Evolutionary conservation across 2,329 filamentous ascomycete species (phyloP), one percentile per base, ranked within the genome.

Genomic region (Nemania abortiva): DNA sequence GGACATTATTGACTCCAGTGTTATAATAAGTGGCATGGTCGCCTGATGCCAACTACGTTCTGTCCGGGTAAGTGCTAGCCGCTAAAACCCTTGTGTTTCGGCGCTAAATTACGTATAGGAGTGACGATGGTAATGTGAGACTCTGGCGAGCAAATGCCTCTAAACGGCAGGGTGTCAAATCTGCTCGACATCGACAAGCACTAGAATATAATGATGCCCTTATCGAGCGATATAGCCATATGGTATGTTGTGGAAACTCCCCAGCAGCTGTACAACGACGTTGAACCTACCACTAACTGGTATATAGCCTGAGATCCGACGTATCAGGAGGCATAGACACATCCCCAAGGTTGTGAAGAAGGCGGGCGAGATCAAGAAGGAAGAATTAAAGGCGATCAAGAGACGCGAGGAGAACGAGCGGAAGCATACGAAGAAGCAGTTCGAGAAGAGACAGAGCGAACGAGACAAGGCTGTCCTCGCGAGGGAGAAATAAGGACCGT

Each of bases 311-410:
- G 95, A 99, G 82, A 92, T 99, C 74, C 89, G 90, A 75, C 89
- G 97, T 63, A 99, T 99, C 80, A 91, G 91, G 76, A 88, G 94
- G 61, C 96, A 99, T 81, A 89, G 96, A 71, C 96, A 98, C 82
- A 83, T 98, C 70, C 96, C 96, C 22, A 93, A 94, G 85, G 90
- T 94, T 66, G 90, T 98, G 73, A 98, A 97, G 90, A 98, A 98
- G 88, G 95, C 95, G 3, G 90, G 88, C 57, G 92, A 97, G 85
- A 98, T 98, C 83, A 99, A 99, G 89, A 84, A 84, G 66, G 94
- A 97, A 78, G 96, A 98, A 81, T 81, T 98, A 76, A 90, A 90
- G 81, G 89, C 93, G 39, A 92, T 98, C 80, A 97, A 97, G 89
- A 87, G 93, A 75, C 90, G 90, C 75, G 93, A 97, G 77, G 96